A percentile compares a stretch with the other conserved stretches of the same genome.
phyloP scores from a whole-genome alignment of 352 stramenopile genomes.

The Globisporangium cylindrosporum region DNA sequence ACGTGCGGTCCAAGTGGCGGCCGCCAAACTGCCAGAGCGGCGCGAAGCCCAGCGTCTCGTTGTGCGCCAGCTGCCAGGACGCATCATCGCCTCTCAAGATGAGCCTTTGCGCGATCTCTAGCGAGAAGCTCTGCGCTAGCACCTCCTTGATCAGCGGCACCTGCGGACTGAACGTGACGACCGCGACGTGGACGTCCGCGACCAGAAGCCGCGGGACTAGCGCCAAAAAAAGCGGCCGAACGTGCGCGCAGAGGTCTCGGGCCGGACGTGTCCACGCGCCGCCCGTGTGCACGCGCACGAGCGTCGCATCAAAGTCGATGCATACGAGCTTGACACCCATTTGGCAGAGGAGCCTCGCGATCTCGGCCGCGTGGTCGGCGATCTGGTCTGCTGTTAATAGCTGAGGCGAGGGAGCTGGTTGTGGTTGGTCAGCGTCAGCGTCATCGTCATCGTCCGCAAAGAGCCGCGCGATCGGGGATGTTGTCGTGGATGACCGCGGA shows the following conservation, averaged over 20 bases:
- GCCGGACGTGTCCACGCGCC: slow-evolving; percentile 49
- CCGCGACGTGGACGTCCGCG: slow-evolving; percentile 46
- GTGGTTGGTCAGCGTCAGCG: not conserved
- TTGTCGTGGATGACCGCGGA: not conserved
- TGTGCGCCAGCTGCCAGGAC: slow-evolving; percentile 52
- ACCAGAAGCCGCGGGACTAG: slow-evolving; percentile 51
- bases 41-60: slow-evolving; percentile 45
- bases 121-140: slow-evolving; percentile 46
- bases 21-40: slow-evolving; percentile 52
- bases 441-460: slow-evolving; percentile 8
- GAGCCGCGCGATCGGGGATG: not conserved
- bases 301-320: slow-evolving; percentile 84
- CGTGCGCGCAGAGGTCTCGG: slow-evolving; percentile 38
- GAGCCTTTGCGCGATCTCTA: slow-evolving; percentile 30
- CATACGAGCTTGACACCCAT: slow-evolving; percentile 63
- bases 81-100: slow-evolving; percentile 66
- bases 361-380: slow-evolving; percentile 27
- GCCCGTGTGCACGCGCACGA: slow-evolving; percentile 74
- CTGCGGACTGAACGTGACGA: slow-evolving; percentile 84
- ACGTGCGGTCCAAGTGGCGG: slow-evolving; percentile 57
- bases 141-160: slow-evolving; percentile 60
- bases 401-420: not conserved
- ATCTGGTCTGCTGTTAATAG: not conserved
- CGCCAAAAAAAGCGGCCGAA: slow-evolving; percentile 61
- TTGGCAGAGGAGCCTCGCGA: slow-evolving; percentile 32